A percentile compares a stretch with the other conserved stretches of the same genome.
These are phyloP conservation scores for Mucuna pruriens DNA, from an alignment of 306 rosid species.

Conservation along the genomic window DNA sequence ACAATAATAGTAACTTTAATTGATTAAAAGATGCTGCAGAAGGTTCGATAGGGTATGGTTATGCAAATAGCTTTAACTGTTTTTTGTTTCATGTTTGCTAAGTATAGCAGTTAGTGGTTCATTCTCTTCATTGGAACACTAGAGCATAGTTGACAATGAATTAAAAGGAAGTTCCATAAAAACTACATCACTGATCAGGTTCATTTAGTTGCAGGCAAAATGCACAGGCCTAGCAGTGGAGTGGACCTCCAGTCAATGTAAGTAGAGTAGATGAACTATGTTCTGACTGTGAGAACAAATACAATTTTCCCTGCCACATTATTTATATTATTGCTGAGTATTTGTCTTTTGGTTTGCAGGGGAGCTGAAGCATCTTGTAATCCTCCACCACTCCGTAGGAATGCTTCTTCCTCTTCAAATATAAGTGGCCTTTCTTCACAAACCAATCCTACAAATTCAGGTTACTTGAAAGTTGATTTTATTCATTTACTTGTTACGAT, in stretches of 20 bases:
- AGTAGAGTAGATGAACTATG: constrained; percentile 7
- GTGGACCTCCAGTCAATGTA: constrained; percentile 73
- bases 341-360: constrained; percentile 48
- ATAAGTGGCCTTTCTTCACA: constrained; percentile 66
- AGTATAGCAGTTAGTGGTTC: background rate
- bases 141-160: background rate
- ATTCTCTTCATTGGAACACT: background rate
- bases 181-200: constrained; percentile 40
- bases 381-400: constrained; percentile 77
- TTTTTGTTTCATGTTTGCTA: background rate
- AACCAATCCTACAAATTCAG: constrained; percentile 57
- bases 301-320: background rate
- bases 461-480: constrained; percentile 41
- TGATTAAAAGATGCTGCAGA: background rate
- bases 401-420: constrained; percentile 84
- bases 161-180: background rate
- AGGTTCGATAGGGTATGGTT: background rate
- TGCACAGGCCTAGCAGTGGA: constrained; percentile 76
- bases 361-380: constrained; percentile 54
- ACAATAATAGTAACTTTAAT: background rate
- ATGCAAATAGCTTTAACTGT: background rate
- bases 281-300: background rate
- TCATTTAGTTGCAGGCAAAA: constrained; percentile 51
- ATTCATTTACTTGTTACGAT: background rate
- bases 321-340: background rate